Base-by-base conservation (phyloP, 257 asterid species). In the Primulina eburnea region DNA sequence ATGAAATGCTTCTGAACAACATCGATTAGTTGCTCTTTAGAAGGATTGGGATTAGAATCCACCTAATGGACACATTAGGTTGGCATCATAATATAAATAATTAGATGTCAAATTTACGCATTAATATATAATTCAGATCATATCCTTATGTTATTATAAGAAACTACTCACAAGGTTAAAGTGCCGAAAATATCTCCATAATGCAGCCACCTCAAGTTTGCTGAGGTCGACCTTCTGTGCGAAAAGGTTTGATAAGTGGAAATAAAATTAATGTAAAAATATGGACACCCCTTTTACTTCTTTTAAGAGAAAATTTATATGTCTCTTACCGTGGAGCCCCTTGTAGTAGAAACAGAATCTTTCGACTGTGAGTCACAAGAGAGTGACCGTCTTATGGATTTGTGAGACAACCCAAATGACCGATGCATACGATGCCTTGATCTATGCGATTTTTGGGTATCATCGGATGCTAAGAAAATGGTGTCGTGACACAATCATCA, bases 1-100 rank as follows among this genome's bases (percentile, higher is more conserved):
- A 88, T 75, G 78, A 93, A 93, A 84, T 93, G 98, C 86, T 88
- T 80, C 77, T 93, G 94, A 75, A 93, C 98, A 32, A 87, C 87
- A n/a, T 88, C 92, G 7, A 93, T 81, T 12, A 90, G 85, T 71
- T 93, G 98, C 84, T 93, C 96, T 77, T 83, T 87, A 0, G 97
- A 85, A 16, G 90, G 92, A 86, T 88, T 93, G 71, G 92, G 92
- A 62, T 76, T 80, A 37, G 75, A 85, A 64, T 86, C 96, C 79
- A 86, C 93, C 98, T 93, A 61, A 38, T 20, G 26, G 72, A 5
- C 55, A 57, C 20, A 10, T 30, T 2, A 59, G 0, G 17, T 11
- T 12, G 28, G 38, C 21, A 75, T 4, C 6, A 18, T 47, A 53
- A 18, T 8, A 60, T 16, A 52, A 26, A 26, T 32, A 1, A 43